phyloP scores from a whole-genome alignment of 768 basidiomycete genomes.

The Lepiota venenata region DNA sequence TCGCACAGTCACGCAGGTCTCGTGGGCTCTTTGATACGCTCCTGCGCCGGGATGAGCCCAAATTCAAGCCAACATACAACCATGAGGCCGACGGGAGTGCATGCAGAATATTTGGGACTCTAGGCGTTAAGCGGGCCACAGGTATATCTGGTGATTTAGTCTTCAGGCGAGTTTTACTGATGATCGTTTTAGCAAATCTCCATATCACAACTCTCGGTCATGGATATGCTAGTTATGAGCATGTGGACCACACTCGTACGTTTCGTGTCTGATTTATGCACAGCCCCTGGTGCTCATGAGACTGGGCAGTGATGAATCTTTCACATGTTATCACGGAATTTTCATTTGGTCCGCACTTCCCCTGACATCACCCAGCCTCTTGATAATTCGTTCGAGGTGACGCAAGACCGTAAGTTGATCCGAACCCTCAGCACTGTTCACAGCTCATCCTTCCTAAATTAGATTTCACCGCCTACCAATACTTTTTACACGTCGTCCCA shows the following conservation, averaged over 20 bases:
- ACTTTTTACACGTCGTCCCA: slow-evolving; percentile 93
- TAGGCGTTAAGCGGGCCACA: slow-evolving; percentile 86
- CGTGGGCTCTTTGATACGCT: slow-evolving; percentile 68
- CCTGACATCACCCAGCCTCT: slow-evolving; percentile 94
- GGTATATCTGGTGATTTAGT: slow-evolving; percentile 34
- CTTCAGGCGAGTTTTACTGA: not conserved
- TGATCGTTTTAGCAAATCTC: slow-evolving; percentile 60
- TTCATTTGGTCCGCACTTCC: slow-evolving; percentile 94
- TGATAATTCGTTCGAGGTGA: slow-evolving; percentile 82
- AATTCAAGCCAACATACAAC: slow-evolving; percentile 73
- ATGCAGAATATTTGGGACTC: slow-evolving; percentile 83
- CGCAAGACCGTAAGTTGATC: slow-evolving; percentile 56
- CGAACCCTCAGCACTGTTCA: not conserved
- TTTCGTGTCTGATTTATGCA: slow-evolving; percentile 13
- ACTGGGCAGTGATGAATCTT: slow-evolving; percentile 50
- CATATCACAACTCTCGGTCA: slow-evolving; percentile 95
- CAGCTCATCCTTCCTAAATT: slow-evolving; percentile 8
- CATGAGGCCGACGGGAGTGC: slow-evolving; percentile 67
- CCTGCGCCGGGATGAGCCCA: slow-evolving; percentile 34
- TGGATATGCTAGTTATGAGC: slow-evolving; percentile 84
- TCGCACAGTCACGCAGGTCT: slow-evolving; percentile 70
- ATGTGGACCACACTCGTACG: slow-evolving; percentile 85
- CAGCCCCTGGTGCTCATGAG: not conserved
- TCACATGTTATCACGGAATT: slow-evolving; percentile 97
- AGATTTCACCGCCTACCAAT: slow-evolving; percentile 92